Percentiles rank a stretch among this genome's conserved stretches.
Conservation (phyloP, 208 protist genomes). For the Leishmania aethiopica region DNA sequence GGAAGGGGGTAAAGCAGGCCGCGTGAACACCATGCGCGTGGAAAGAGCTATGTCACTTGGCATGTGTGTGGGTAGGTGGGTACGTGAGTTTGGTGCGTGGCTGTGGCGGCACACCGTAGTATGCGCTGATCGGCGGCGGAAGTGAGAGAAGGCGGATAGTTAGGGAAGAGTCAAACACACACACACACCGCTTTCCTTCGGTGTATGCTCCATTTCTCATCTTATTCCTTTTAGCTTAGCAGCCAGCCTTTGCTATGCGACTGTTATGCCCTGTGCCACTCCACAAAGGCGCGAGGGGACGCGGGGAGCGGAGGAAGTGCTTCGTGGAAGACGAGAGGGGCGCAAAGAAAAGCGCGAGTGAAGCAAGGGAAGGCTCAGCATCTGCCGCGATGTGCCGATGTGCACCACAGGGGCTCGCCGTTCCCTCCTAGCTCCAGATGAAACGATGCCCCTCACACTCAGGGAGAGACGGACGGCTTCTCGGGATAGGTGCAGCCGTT, state of each 20-base stretch:
- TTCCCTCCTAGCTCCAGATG: neutral
- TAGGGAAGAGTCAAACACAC: no score
- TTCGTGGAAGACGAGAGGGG: neutral
- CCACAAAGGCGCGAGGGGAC: neutral
- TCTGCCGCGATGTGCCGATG: neutral
- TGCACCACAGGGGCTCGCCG: neutral
- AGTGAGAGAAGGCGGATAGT: neutral
- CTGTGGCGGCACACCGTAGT: neutral
- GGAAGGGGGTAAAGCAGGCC: neutral
- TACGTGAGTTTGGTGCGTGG: neutral
- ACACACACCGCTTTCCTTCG: neutral
- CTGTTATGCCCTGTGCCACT: neutral
- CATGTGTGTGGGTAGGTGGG: neutral
- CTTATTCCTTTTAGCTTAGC: neutral
- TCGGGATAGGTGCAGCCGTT: conserved; percentile 93
- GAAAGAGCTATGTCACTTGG: neutral
- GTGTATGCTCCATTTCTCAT: neutral
- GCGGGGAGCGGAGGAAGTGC: neutral
- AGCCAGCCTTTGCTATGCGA: neutral
- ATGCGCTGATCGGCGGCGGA: neutral
- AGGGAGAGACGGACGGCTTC: conserved; percentile 61
- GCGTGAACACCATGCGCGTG: neutral
- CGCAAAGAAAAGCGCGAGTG: neutral
- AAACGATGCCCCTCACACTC: neutral
- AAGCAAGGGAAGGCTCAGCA: neutral